A percentile compares a stretch with the other conserved stretches of the same genome.
phyloP scores from a whole-genome alignment of 208 protist species.

The Wallacemonas sp. region DNA sequence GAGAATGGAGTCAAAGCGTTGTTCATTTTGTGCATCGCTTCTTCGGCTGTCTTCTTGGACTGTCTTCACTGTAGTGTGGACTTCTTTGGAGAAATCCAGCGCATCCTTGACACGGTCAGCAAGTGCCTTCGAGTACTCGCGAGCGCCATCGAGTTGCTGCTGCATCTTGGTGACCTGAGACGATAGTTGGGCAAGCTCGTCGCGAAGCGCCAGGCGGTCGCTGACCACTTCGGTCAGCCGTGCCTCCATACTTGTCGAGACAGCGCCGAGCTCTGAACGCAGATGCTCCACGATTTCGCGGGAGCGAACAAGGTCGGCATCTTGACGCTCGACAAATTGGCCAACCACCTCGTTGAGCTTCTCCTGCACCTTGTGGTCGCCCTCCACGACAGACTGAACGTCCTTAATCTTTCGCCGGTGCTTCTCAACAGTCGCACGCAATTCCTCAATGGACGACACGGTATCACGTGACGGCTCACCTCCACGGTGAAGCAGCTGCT shows the following conservation, averaged over 20 bases:
- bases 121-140: background rate
- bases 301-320: background rate
- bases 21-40: conserved; percentile 6
- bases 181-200: background rate
- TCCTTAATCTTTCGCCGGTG: conserved; percentile 10
- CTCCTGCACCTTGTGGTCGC: conserved; percentile 8
- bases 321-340: background rate
- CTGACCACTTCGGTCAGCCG: background rate
- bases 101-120: background rate
- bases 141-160: background rate
- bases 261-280: background rate
- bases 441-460: background rate
- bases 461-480: background rate
- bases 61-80: background rate
- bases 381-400: conserved; percentile 3
- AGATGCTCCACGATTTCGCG: background rate
- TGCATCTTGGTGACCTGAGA: background rate
- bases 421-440: background rate
- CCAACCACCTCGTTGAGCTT: conserved; percentile 14
- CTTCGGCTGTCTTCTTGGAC: background rate
- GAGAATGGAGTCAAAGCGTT: background rate
- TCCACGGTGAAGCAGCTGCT: background rate
- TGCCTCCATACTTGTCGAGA: background rate
- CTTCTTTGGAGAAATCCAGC: background rate
- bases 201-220: background rate